phyloP scores from a whole-genome alignment of 495 filamentous ascomycete species.

The Tuber brumale region DNA sequence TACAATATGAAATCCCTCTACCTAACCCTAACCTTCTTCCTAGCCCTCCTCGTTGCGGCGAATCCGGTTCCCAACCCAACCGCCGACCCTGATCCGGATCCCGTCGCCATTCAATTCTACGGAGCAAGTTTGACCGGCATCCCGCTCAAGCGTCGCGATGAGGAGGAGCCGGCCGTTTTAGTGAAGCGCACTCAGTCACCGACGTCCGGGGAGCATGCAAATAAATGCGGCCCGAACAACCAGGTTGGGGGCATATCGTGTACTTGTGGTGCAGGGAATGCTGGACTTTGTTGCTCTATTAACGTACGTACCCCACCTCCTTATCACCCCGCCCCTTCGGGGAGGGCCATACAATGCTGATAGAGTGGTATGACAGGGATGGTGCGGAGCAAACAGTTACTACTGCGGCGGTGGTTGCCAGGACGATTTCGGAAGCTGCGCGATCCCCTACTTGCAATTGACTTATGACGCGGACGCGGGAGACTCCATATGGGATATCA shows the following conservation, averaged over 20 bases:
- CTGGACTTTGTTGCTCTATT: constrained; percentile 23
- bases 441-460: constrained; percentile 20
- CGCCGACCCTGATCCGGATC: constrained; percentile 18
- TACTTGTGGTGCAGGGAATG: constrained; percentile 21
- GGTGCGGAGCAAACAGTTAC: constrained; percentile 19
- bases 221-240: constrained; percentile 15
- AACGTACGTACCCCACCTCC: constrained; percentile 5
- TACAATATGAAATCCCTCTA: constrained; percentile 14
- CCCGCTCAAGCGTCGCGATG: constrained; percentile 13
- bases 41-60: constrained; percentile 6
- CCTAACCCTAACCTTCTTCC: constrained; percentile 8
- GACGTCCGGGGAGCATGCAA: constrained; percentile 1
- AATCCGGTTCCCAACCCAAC: constrained; percentile 15
- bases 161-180: constrained; percentile 1
- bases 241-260: constrained; percentile 8
- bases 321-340: neutral
- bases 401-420: constrained; percentile 35
- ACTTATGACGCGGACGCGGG: constrained; percentile 34
- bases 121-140: constrained; percentile 18
- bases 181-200: constrained; percentile 27
- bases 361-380: constrained; percentile 11
- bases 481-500: constrained; percentile 32
- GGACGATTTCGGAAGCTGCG: constrained; percentile 14
- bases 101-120: constrained; percentile 28
- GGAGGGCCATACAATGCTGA: neutral